Conservation (phyloP, 75 land plant genomes). For the Larix kaempferi region DNA sequence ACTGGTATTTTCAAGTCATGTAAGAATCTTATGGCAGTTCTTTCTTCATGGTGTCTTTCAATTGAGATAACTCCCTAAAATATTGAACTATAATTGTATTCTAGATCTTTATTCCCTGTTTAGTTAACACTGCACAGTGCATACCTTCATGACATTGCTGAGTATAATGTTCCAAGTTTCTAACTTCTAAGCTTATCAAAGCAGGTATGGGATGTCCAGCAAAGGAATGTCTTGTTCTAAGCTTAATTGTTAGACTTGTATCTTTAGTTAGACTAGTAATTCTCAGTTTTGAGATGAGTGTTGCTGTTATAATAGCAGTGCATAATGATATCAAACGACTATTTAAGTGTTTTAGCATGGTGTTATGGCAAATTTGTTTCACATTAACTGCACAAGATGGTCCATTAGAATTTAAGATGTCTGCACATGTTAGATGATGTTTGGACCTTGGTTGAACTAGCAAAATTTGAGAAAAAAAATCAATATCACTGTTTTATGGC, state of each 20-base stretch:
- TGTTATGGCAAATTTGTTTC: background rate
- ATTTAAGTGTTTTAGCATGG: background rate
- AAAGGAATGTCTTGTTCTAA: background rate
- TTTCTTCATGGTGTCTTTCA: too few relatives aligned
- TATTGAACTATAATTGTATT: background rate
- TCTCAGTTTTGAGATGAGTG: background rate
- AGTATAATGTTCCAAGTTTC: background rate
- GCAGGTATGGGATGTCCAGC: background rate
- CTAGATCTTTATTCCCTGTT: background rate
- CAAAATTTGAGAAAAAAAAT: background rate
- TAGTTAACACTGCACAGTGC: background rate
- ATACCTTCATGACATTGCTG: background rate
- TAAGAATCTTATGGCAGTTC: background rate
- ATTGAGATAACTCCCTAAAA: too few relatives aligned
- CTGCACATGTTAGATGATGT: background rate
- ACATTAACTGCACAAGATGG: background rate
- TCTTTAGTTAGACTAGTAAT: background rate
- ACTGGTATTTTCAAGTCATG: background rate
- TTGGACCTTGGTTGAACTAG: conserved; percentile 5
- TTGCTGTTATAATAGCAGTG: background rate
- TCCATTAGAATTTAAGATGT: background rate
- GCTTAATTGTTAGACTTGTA: background rate
- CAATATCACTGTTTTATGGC: too few relatives aligned
- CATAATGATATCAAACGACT: background rate
- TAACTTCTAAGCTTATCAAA: background rate